These are phyloP conservation scores for Penicillium arizonense DNA, from an alignment of 495 filamentous ascomycete species.

Conservation along the genomic window DNA sequence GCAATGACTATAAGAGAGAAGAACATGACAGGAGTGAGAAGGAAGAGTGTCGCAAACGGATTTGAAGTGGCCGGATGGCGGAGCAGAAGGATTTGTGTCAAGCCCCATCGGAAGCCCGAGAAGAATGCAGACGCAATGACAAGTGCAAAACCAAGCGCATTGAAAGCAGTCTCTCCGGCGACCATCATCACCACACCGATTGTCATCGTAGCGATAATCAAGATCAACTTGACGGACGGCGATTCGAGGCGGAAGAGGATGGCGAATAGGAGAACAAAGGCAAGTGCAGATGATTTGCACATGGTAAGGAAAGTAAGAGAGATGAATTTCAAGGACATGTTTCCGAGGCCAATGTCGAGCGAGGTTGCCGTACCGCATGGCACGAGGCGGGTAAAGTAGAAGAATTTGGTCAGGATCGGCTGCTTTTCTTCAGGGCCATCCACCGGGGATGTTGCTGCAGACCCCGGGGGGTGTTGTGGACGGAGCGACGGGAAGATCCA, in stretches of 20 bases:
- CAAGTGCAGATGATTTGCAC: constrained; percentile 97
- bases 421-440: constrained; percentile 47
- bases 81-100: constrained; percentile 94
- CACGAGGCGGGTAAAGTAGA: constrained; percentile 89
- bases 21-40: constrained; percentile 97
- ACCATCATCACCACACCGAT: constrained; percentile 98
- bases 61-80: constrained; percentile 95
- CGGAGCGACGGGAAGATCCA: constrained; percentile 82
- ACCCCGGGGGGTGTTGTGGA: constrained; percentile 53
- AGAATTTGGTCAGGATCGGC: constrained; percentile 80
- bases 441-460: constrained; percentile 50
- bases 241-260: constrained; percentile 91
- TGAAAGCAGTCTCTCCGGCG: constrained; percentile 90
- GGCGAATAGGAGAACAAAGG: constrained; percentile 93
- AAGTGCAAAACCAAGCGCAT: constrained; percentile 81
- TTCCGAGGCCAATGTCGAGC: constrained; percentile 94
- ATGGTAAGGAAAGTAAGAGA: constrained; percentile 97
- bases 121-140: constrained; percentile 92
- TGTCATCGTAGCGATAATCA: constrained; percentile 92
- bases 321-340: constrained; percentile 94
- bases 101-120: constrained; percentile 94
- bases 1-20: constrained; percentile 75
- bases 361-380: constrained; percentile 93
- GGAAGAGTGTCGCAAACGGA: constrained; percentile 96
- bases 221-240: constrained; percentile 78